Percentiles rank a stretch among this genome's conserved stretches.
phyloP scores from a whole-genome alignment of 2,329 filamentous ascomycete genomes.

The Monosporascus sp. region DNA sequence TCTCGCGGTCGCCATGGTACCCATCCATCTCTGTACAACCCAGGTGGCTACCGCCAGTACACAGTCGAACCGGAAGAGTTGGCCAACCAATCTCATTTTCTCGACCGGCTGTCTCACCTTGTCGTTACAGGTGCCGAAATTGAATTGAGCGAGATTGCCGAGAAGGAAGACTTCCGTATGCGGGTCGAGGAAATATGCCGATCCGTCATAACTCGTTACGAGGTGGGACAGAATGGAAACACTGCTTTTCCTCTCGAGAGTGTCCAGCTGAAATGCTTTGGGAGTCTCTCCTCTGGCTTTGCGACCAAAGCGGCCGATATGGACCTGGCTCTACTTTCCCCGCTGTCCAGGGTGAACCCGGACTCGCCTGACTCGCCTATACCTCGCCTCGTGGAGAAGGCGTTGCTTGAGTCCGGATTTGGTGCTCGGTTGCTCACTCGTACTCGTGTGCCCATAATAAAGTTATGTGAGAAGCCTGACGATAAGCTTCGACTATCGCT shows the following conservation, averaged over 20 bases:
- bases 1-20: slow-evolving; percentile 15
- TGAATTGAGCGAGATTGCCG: slow-evolving; percentile 52
- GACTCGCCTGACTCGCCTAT: slow-evolving; percentile 55
- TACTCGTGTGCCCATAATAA: slow-evolving; percentile 82
- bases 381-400: slow-evolving; percentile 70
- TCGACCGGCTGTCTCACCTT: slow-evolving; percentile 43
- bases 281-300: slow-evolving; percentile 79
- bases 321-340: slow-evolving; percentile 75
- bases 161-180: slow-evolving; percentile 67
- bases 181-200: slow-evolving; percentile 61
- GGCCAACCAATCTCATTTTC: slow-evolving; percentile 39
- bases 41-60: slow-evolving; percentile 22
- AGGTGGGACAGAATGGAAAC: slow-evolving; percentile 34
- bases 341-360: slow-evolving; percentile 48
- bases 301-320: slow-evolving; percentile 85
- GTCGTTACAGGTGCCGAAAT: slow-evolving; percentile 60
- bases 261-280: slow-evolving; percentile 72
- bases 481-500: slow-evolving; percentile 56
- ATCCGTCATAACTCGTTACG: slow-evolving; percentile 49
- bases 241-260: slow-evolving; percentile 46
- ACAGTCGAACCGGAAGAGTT: slow-evolving; percentile 38
- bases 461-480: slow-evolving; percentile 70
- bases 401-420: slow-evolving; percentile 64
- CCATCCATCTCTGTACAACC: slow-evolving; percentile 27
- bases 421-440: slow-evolving; percentile 73